These are phyloP conservation scores for Beauveria varroae DNA, from an alignment of 2,329 filamentous ascomycete species.

Conservation along the genomic window DNA sequence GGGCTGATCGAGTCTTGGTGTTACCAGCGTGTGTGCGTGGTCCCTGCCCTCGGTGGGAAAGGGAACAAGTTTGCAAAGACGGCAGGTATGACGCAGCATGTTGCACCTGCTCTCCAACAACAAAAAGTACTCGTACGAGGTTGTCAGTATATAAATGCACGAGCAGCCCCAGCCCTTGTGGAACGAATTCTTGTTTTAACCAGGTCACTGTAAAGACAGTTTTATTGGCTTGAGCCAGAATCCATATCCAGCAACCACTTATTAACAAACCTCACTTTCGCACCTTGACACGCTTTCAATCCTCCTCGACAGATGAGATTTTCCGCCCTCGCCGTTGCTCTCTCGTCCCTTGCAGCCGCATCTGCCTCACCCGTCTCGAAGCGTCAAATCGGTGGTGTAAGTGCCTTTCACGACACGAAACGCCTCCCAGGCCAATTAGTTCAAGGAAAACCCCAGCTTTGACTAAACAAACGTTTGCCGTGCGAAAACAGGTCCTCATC, in stretches of 20 bases:
- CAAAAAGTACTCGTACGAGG: background rate
- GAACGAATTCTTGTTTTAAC: background rate
- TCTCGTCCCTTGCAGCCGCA: slow-evolving; percentile 11
- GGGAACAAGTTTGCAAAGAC: background rate
- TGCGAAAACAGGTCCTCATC: slow-evolving; percentile 33
- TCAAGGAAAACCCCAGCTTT: background rate
- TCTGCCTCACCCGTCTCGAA: slow-evolving; percentile 28
- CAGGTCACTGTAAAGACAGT: background rate
- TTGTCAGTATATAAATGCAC: background rate
- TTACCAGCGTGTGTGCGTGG: background rate
- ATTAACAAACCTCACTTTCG: background rate
- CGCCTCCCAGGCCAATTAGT: background rate
- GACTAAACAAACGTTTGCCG: background rate
- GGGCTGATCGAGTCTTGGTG: no score
- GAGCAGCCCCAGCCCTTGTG: background rate
- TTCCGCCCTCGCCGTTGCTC: slow-evolving; percentile 15
- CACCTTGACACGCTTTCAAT: no score
- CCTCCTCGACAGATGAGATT: slow-evolving; percentile 22
- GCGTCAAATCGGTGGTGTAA: slow-evolving; percentile 40
- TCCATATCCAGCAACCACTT: background rate
- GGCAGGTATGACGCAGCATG: background rate
- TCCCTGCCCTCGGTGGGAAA: background rate
- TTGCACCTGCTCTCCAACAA: background rate
- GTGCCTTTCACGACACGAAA: slow-evolving; percentile 18
- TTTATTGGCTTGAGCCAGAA: background rate